Base-by-base conservation (phyloP, 2,329 filamentous ascomycete species). In the Fusarium dimerum region DNA sequence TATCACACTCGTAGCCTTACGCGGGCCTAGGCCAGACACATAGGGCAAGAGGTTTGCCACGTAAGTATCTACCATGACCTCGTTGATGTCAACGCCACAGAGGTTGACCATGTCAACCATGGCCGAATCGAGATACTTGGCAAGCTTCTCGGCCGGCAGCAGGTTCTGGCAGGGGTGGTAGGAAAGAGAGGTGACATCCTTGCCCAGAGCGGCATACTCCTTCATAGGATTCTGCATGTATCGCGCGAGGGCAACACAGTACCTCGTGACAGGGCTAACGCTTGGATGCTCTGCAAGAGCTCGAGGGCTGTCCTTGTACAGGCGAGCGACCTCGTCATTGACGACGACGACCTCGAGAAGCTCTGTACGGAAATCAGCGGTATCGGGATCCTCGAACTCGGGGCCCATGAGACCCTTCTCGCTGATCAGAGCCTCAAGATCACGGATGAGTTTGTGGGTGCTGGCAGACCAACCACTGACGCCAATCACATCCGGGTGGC, bases 31-130 rank as follows among this genome's bases (percentile, higher is more conserved):
- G 61, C 94, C 94, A 63, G 90, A 90, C 18, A 99, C 84, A 63
- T 92, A 99, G 5, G 92, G 92, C 38, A 99, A 79, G 2, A 99
- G 81, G 59, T 93, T 94, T 13, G 92, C 91, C 9, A 89, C 88
- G 65, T 94, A 91, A 2, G 85, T 69, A 69, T 97, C 90, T 40
- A 80, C 81, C 50, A 96, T 86, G 13, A 92, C 92, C 60, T 97
- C 92, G 64, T 97, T 96, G 67, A 99, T 88, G 65, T 97, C 90
- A 38, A 99, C 90, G 67, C 94, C 94, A 43, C 92, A 92, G 41
- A 99, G 84, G 69, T 99, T 99, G 62, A 99, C 94, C 82, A 96
- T 96, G 69, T 99, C 94, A 11, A 99, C 93, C 85, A 99, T 90
- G 42, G 93, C 91, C n/a, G 90, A 95, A 66, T 99, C 94, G 15